Conservation (phyloP, 1,139 yeast genomes). For the Kluyveromyces sp. region DNA sequence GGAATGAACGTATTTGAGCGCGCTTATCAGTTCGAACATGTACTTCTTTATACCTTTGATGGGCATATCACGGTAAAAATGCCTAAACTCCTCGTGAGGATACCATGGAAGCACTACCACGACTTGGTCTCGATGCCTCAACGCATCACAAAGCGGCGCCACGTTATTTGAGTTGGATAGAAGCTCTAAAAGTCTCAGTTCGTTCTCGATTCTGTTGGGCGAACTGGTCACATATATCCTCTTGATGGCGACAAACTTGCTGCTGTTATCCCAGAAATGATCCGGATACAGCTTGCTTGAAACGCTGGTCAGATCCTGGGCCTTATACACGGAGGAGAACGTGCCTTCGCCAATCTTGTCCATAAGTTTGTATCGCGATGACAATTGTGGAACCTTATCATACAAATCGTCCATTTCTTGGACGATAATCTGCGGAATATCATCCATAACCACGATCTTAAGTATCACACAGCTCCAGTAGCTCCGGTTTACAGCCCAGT, state of each 20-base stretch:
- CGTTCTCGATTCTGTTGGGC: constrained; percentile 84
- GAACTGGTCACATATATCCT: constrained; percentile 93
- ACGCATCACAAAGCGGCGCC: constrained; percentile 84
- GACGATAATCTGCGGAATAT: constrained; percentile 40
- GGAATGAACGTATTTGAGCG: constrained; percentile 67
- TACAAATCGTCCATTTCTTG: constrained; percentile 64
- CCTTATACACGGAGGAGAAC: constrained; percentile 84
- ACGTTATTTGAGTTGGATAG: constrained; percentile 65
- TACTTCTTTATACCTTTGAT: constrained; percentile 73
- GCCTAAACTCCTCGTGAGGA: constrained; percentile 85
- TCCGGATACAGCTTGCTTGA: constrained; percentile 22
- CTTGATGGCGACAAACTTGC: constrained; percentile 78
- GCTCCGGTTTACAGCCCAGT: neutral
- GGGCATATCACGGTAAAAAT: constrained; percentile 74
- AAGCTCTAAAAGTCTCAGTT: constrained; percentile 65
- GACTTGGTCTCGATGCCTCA: constrained; percentile 84
- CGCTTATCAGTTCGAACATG: constrained; percentile 70
- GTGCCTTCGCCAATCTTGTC: constrained; percentile 96
- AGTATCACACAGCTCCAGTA: neutral
- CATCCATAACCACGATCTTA: constrained; percentile 10
- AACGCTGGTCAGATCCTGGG: constrained; percentile 47
- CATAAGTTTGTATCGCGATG: constrained; percentile 54
- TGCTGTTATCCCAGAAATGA: constrained; percentile 33
- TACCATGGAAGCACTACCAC: constrained; percentile 88
- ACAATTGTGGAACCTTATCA: constrained; percentile 55